A percentile compares a stretch with the other conserved stretches of the same genome.
Conservation (phyloP, 2,329 filamentous ascomycete genomes). For the Aspergillus neotritici region DNA sequence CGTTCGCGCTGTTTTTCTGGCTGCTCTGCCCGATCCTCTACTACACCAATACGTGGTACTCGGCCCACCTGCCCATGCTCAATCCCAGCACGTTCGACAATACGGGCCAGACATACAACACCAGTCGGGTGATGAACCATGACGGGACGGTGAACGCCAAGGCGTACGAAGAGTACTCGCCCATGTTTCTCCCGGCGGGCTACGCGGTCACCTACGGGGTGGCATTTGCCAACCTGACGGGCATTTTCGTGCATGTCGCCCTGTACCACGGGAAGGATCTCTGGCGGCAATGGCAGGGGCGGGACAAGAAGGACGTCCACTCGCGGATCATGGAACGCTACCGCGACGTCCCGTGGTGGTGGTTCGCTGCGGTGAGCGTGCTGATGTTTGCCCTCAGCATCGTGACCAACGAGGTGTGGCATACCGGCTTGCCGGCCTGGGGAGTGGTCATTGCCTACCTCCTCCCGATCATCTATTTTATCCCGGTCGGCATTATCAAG, state of each 20-base stretch:
- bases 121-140: constrained; percentile 53
- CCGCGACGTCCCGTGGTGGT: constrained; percentile 41
- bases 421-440: constrained; percentile 43
- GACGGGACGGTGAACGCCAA: constrained; percentile 54
- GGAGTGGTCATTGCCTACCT: constrained; percentile 43
- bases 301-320: constrained; percentile 37
- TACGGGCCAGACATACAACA: constrained; percentile 55
- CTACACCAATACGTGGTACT: constrained; percentile 52
- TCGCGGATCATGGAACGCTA: constrained; percentile 41
- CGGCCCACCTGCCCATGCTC: constrained; percentile 58
- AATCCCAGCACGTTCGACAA: constrained; percentile 61
- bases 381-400: constrained; percentile 35
- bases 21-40: constrained; percentile 41
- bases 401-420: constrained; percentile 39
- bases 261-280: constrained; percentile 37
- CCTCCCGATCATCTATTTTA: constrained; percentile 43
- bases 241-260: constrained; percentile 42
- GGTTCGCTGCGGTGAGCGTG: constrained; percentile 39
- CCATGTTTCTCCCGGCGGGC: constrained; percentile 59
- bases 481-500: constrained; percentile 46
- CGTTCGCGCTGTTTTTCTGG: constrained; percentile 42
- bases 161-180: constrained; percentile 60
- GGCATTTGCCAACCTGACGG: constrained; percentile 61
- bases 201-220: constrained; percentile 54
- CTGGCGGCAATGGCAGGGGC: constrained; percentile 31